Conservation (phyloP, 176 grass and related monocot species). For the Eremochloa ophiuroides region DNA sequence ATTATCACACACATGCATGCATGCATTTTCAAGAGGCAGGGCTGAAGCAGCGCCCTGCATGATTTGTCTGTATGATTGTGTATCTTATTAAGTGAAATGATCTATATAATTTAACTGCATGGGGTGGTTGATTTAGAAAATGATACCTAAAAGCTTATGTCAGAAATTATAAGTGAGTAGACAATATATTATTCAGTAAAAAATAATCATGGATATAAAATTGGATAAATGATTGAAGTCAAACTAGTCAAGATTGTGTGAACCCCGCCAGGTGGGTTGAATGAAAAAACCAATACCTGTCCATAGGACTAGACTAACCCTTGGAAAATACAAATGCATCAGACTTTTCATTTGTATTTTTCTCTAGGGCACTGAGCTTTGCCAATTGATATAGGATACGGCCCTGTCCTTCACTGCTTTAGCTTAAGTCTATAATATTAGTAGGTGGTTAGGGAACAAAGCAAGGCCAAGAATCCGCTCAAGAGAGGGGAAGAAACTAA, state of each 20-base stretch:
- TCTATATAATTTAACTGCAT: neutral
- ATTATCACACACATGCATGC: neutral
- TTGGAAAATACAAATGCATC: neutral
- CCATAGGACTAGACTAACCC: neutral
- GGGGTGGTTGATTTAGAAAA: too few species aligned
- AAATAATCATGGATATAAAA: too few species aligned
- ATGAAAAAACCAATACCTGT: neutral
- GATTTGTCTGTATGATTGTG: neutral
- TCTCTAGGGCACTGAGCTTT: slow-evolving; percentile 12
- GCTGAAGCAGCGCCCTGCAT: neutral
- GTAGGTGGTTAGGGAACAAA: slow-evolving; percentile 41
- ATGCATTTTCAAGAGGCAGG: slow-evolving; percentile 4
- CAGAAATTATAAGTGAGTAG: neutral
- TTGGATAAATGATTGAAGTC: neutral
- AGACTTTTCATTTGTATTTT: slow-evolving; percentile 12
- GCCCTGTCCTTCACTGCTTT: slow-evolving; percentile 8
- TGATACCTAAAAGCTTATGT: neutral
- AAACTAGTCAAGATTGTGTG: neutral
- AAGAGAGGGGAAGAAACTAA: slow-evolving; percentile 24
- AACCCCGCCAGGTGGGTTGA: neutral
- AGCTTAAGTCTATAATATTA: slow-evolving; percentile 28
- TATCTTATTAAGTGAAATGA: neutral
- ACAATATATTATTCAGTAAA: neutral
- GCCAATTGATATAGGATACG: neutral
- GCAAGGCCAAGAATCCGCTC: slow-evolving; percentile 24